Base-by-base conservation (phyloP, 768 basidiomycete species). In the Kwoniella sp. region DNA sequence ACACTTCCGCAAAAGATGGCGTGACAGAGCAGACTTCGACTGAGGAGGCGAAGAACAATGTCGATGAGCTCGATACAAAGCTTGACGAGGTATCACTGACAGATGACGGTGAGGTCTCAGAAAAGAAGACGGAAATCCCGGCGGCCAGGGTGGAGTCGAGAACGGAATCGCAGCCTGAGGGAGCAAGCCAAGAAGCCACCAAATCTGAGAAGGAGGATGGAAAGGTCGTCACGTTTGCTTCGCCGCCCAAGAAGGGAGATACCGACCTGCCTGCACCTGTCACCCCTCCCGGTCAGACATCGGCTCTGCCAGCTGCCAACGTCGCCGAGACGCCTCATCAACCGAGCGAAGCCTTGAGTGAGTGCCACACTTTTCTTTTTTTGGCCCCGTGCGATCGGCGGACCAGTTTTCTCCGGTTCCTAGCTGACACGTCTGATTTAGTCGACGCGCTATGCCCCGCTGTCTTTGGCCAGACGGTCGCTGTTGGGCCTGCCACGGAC, bases 391-490 rank as follows among this genome's bases (percentile, higher is more conserved):
- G 13, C 7, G 33, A 33, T 6, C n/a, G 13, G 33, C 33, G 33
- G 33, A 33, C 5, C 33, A 33, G 33, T 33, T 33, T 33, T 13
- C 13, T 33, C n/a, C n/a, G n/a, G n/a, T n/a, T n/a, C n/a, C n/a
- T n/a, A n/a, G n/a, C n/a, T n/a, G n/a, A n/a, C n/a, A n/a, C n/a
- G n/a, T n/a, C n/a, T n/a, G n/a, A n/a, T 33, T 9, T 29, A 65
- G 64, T 65, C 33, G 54, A 56, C 51, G 58, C 51, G 26, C 58
- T 65, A 2, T 54, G 49, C 15, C 65, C 65, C 2, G 65, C 65
- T 22, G 29, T 67, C 13, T 67, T 67, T 37, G 65, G 65, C n/a
- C 30, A 26, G 19, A 54, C 36, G n/a, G 17, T 19, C 40, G 58
- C 37, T 24, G 47, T 48, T 5, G 26, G 55, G 5, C 2, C 36